phyloP scores from a whole-genome alignment of 1,139 yeast species.

The Diutina ranongensis region DNA sequence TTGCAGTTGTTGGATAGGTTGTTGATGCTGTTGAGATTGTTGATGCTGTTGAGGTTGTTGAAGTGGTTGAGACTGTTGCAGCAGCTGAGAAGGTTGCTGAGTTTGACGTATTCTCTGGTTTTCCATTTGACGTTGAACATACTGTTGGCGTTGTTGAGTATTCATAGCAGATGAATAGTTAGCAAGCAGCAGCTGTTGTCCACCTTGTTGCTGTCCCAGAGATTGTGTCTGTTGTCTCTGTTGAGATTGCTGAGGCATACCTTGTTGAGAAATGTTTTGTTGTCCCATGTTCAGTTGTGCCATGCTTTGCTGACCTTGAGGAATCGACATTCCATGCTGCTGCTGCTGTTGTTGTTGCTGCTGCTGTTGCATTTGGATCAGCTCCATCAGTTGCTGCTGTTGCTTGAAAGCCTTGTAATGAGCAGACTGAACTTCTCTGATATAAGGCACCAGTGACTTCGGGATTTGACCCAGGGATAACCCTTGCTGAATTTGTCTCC shows the following conservation, averaged over 20 bases:
- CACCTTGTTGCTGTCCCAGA: neutral
- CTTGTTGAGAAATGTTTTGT: slow-evolving; percentile 7
- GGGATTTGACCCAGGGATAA: slow-evolving; percentile 49
- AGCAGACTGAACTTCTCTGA: slow-evolving; percentile 50
- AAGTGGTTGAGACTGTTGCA: slow-evolving; percentile 10
- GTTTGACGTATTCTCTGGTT: slow-evolving; percentile 8
- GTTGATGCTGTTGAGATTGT: slow-evolving; percentile 8
- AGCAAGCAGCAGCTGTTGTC: slow-evolving; percentile 15
- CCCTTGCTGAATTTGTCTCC: slow-evolving; percentile 72
- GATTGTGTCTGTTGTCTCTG: neutral
- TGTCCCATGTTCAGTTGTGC: neutral
- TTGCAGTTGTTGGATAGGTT: slow-evolving; percentile 3
- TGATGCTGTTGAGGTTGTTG: slow-evolving; percentile 8
- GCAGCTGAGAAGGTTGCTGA: slow-evolving; percentile 7
- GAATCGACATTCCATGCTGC: neutral
- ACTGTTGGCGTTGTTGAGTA: slow-evolving; percentile 9
- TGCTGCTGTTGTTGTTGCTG: slow-evolving; percentile 12
- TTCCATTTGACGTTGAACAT: slow-evolving; percentile 10
- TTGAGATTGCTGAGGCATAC: slow-evolving; percentile 13
- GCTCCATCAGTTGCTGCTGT: slow-evolving; percentile 17
- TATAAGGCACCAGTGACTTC: slow-evolving; percentile 38
- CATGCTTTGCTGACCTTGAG: neutral
- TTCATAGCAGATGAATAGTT: neutral
- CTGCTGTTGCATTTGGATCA: slow-evolving; percentile 6
- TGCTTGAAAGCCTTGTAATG: slow-evolving; percentile 27